phyloP scores from a whole-genome alignment of 805 yeast genomes.

The Ogataea glucozyma region DNA sequence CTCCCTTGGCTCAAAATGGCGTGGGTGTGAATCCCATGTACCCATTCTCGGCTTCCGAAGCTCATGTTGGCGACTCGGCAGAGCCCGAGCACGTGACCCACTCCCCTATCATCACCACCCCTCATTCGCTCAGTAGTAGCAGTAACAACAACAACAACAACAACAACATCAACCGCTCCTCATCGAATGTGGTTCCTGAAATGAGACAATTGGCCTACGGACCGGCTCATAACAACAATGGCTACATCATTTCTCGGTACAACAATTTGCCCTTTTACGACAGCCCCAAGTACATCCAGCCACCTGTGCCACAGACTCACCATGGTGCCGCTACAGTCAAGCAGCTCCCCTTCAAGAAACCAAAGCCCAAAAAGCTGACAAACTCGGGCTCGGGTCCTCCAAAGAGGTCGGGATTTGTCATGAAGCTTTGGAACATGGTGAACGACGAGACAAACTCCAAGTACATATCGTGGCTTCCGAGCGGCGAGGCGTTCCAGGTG shows the following conservation, averaged over 20 bases:
- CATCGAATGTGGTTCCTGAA: slow-evolving; percentile 6
- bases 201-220: slow-evolving; percentile 7
- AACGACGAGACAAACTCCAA: slow-evolving; percentile 72
- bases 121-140: slow-evolving; percentile 11
- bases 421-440: slow-evolving; percentile 94
- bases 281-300: slow-evolving; percentile 7
- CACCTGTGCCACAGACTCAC: slow-evolving; percentile 4
- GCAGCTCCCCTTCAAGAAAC: slow-evolving; percentile 25
- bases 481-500: slow-evolving; percentile 85
- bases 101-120: slow-evolving; percentile 17
- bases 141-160: too few relatives aligned
- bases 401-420: slow-evolving; percentile 89
- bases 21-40: slow-evolving; percentile 5
- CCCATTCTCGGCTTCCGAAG: slow-evolving; percentile 15
- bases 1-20: slow-evolving; percentile 5
- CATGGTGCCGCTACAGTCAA: too few relatives aligned
- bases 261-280: slow-evolving; percentile 20
- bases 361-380: slow-evolving; percentile 27
- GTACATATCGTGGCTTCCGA: slow-evolving; percentile 80
- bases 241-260: slow-evolving; percentile 18
- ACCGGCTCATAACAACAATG: slow-evolving; percentile 10
- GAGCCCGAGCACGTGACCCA: slow-evolving; percentile 11
- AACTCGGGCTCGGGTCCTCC: slow-evolving; percentile 25
- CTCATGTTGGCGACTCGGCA: slow-evolving; percentile 8
- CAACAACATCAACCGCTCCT: slow-evolving; percentile 10